phyloP scores from a whole-genome alignment of 2,329 filamentous ascomycete species.

The Neofusicoccum cordaticola region DNA sequence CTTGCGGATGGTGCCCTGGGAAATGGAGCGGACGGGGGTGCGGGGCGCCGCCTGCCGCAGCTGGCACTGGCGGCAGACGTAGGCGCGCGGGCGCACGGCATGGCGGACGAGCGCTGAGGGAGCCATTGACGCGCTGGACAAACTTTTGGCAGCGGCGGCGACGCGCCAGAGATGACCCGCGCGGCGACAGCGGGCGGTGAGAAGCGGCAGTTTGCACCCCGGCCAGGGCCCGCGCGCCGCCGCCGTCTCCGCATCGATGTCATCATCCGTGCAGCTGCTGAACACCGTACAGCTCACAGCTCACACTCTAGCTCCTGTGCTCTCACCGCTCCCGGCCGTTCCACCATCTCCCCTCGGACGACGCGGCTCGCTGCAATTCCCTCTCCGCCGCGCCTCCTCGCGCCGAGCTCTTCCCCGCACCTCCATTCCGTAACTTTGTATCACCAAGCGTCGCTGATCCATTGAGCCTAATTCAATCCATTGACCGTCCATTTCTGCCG shows the following conservation, averaged over 20 bases:
- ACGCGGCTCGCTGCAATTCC: no score
- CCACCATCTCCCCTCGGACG: neutral
- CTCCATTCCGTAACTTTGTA: neutral
- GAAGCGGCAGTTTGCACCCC: neutral
- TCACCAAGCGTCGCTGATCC: neutral
- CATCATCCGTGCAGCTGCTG: neutral
- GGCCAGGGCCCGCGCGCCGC: no score
- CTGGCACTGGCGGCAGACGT: conserved; percentile 29
- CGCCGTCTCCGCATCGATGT: neutral
- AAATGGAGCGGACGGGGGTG: conserved; percentile 21
- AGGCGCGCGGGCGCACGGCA: conserved; percentile 25
- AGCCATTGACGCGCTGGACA: conserved; percentile 21
- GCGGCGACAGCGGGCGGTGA: neutral
- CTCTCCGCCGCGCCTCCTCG: neutral
- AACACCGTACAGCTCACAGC: neutral
- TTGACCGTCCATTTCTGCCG: conserved; percentile 10
- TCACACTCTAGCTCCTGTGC: neutral
- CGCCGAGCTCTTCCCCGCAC: conserved; percentile 3
- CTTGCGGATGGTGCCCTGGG: conserved; percentile 24
- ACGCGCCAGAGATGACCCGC: neutral
- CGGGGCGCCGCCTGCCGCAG: conserved; percentile 17
- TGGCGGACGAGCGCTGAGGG: neutral
- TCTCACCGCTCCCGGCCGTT: neutral
- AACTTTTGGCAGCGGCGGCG: neutral
- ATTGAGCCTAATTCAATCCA: conserved; percentile 2